phyloP scores from a whole-genome alignment of 2,329 filamentous ascomycete species.

The Huntiella decipiens region DNA sequence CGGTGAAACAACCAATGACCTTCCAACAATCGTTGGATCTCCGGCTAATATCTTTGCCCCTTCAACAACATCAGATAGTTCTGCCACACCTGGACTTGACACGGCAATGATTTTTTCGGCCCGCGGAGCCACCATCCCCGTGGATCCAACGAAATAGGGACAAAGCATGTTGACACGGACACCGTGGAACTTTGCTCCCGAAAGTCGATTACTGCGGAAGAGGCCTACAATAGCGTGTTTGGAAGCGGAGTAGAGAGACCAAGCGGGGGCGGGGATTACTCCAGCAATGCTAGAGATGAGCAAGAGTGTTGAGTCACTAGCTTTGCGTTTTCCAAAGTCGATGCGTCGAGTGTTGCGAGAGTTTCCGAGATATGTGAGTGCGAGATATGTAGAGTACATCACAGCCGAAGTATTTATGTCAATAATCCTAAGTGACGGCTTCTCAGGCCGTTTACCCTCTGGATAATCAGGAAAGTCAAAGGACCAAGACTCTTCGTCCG shows the following conservation, averaged over 20 bases:
- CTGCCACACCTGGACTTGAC: constrained; percentile 26
- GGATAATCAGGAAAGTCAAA: constrained; percentile 30
- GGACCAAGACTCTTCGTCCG: constrained; percentile 13
- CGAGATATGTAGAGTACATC: constrained; percentile 46
- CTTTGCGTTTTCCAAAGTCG: constrained; percentile 21
- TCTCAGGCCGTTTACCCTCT: constrained; percentile 21
- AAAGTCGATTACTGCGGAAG: constrained; percentile 37
- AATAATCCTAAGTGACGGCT: constrained; percentile 32
- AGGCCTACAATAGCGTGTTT: constrained; percentile 50
- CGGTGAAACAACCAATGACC: constrained; percentile 38
- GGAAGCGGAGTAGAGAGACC: constrained; percentile 32
- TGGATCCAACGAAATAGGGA: constrained; percentile 47
- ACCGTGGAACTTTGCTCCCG: constrained; percentile 23
- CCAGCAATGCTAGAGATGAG: constrained; percentile 45
- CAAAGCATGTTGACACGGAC: constrained; percentile 46
- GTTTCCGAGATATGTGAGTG: constrained; percentile 34
- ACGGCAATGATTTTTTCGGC: constrained; percentile 29
- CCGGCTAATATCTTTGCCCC: constrained; percentile 42
- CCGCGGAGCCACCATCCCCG: constrained; percentile 30
- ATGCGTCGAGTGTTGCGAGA: constrained; percentile 12
- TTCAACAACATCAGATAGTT: constrained; percentile 40
- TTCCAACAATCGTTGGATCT: constrained; percentile 35
- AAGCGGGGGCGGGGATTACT: constrained; percentile 24
- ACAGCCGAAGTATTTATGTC: constrained; percentile 46
- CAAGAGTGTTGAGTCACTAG: constrained; percentile 32